A percentile compares a stretch with the other conserved stretches of the same genome.
These are phyloP conservation scores for Metschnikowia bowlesiae DNA, from an alignment of 805 yeast species.

Conservation along the genomic window DNA sequence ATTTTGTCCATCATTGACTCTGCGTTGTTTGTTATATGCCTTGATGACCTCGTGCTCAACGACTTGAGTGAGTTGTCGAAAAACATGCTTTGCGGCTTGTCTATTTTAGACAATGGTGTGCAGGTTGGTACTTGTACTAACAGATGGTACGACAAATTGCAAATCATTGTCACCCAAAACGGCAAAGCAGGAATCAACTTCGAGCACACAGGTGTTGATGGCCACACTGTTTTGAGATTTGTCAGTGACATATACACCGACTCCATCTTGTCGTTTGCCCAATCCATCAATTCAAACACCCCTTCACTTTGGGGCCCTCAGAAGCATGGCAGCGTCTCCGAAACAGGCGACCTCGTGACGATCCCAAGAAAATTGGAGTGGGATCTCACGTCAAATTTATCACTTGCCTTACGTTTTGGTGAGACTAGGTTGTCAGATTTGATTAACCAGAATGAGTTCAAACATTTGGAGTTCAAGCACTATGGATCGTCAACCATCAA, in stretches of 20 bases:
- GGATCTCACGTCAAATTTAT: conserved; percentile 71
- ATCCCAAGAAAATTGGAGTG: conserved; percentile 87
- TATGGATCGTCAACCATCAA: conserved; percentile 78
- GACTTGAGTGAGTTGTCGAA: conserved; percentile 64
- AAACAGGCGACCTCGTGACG: conserved; percentile 41
- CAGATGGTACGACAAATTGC: conserved; percentile 92
- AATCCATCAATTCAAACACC: conserved; percentile 68
- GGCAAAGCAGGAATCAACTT: conserved; percentile 92
- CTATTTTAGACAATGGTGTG: conserved; percentile 73
- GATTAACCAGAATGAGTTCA: conserved; percentile 85
- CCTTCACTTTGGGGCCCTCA: conserved; percentile 61
- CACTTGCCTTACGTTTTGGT: conserved; percentile 79
- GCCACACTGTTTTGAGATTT: conserved; percentile 85
- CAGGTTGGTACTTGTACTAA: conserved; percentile 94
- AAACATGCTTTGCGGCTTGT: conserved; percentile 85
- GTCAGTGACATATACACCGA: conserved; percentile 91
- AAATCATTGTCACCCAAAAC: conserved; percentile 78
- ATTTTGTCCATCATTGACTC: conserved; percentile 73
- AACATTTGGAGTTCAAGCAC: conserved; percentile 65
- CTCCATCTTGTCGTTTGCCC: conserved; percentile 81
- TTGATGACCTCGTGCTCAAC: conserved; percentile 70
- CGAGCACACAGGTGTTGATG: conserved; percentile 94
- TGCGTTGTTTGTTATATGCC: conserved; percentile 76
- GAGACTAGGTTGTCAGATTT: conserved; percentile 85
- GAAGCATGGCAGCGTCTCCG: conserved; percentile 21